Evolutionary conservation across 306 rosid genomes (phyloP), one percentile per base, ranked within the genome.

Genomic region (Lupinus albus): DNA sequence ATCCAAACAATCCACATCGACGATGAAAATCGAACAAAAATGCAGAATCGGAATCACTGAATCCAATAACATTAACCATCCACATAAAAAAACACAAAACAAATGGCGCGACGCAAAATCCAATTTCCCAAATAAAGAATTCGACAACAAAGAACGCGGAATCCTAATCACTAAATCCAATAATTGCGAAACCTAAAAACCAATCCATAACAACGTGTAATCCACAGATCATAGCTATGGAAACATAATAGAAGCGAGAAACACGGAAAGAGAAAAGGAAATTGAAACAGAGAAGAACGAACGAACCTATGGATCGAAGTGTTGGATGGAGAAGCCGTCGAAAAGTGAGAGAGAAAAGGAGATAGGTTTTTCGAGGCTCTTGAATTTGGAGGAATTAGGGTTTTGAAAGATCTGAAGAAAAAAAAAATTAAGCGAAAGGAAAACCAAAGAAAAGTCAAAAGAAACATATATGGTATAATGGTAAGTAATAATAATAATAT

Each of bases 341-440:
- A 32, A 50, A 53, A 38, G 61, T 45, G 17, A 4, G 14, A 28
- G 61, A 16, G 70, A 30, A 6, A 28, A 8, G 11, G 15, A 65
- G 76, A 62, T 50, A 67, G 81, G 75, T 52, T 76, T 76, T 71
- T 52, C 75, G 55, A 83, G 82, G 87, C 75, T 69, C 69, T 79
- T 68, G 62, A 75, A 79, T 69, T 76, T 33, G 78, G 59, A 52
- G 38, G 71, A 76, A 79, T 79, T 80, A 83, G 87, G 87, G 84
- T 83, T 83, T 83, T 56, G 65, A 28, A 66, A 47, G 54, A 63
- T 7, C 16, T 25, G 30, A 25, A 51, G 12, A 15, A 18, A 41
- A 62, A 62, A 76, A 69, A 71, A 28, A 61, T 50, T 11, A 13
- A 5, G 45, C 18, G 68, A 60, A 59, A 17, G 0, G 21, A 67